Base-by-base conservation (phyloP, 148 eudicot species). In the Camellia lanceoleosa region DNA sequence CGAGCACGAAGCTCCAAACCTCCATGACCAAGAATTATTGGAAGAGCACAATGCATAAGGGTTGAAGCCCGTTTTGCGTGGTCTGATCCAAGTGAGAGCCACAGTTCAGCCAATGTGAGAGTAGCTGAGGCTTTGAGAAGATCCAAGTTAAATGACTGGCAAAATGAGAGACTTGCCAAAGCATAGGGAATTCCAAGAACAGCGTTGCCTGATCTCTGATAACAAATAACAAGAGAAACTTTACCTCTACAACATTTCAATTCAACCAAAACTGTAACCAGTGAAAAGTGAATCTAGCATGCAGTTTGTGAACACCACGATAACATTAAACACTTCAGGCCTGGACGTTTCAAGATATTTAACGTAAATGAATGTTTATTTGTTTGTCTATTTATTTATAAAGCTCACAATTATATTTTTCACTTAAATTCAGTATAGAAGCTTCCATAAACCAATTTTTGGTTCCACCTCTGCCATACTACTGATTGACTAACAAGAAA, bases 91-190 rank as follows among this genome's bases (percentile, higher is more conserved):
- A 91, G 91, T 54, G 89, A 90, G 69, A 94, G 94, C 98, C 98
- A 97, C 70, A 97, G 75, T 80, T 94, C 97, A 47, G 97, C 97
- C 69, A 97, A 78, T 9, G 95, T 91, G 73, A 97, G 87, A 6
- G 95, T 89, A 52, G 95, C 99, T 19, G 98, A 92, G 60, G 99
- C 99, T 90, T 91, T 97, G 52, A 97, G 97, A 87, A 97, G 99
- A 85, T 97, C 98, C 91, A 92, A 84, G 80, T 97, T 92, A 76
- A 93, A 92, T 56, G 98, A 89, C 82, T 97, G 97, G 84, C 98
- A 92, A 86, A 91, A 94, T 42, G 93, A 91, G 63, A 94, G 94
- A 85, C 99, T 90, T 19, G 99, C 99, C 86, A 97, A 83, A 52
- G 91, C 99, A 83, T 94, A 97, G 16, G 99, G 98, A 79, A 97